phyloP scores from a whole-genome alignment of 192 early-diverging fungal species.

The Gamsiella multidivaricata region DNA sequence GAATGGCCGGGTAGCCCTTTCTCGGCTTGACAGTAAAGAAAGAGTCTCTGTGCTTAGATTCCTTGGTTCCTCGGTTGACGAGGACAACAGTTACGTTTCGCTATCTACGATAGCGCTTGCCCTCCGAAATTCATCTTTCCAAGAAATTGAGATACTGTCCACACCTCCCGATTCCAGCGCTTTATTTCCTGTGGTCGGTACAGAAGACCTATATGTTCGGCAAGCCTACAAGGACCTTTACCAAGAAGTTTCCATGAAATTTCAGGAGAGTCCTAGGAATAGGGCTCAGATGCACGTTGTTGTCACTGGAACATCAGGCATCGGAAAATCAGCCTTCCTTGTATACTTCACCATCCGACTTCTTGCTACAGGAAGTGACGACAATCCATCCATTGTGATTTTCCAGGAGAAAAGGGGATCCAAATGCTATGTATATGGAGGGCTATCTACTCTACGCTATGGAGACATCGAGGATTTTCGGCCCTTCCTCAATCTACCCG shows the following conservation, averaged over 20 bases:
- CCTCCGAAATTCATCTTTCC: constrained; percentile 3
- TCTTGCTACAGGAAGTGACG: constrained; percentile 17
- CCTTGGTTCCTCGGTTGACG: background rate
- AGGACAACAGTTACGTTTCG: background rate
- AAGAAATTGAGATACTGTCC: background rate
- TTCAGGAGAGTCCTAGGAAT: too few species aligned
- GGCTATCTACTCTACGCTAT: constrained; percentile 8
- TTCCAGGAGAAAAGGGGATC: constrained; percentile 9
- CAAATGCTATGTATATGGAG: constrained; percentile 26
- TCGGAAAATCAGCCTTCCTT: constrained; percentile 49
- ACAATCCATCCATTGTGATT: constrained; percentile 32
- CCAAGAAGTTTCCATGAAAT: background rate
- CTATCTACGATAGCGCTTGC: background rate
- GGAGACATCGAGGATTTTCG: constrained; percentile 18
- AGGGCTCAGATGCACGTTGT: constrained; percentile 7
- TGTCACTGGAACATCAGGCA: constrained; percentile 43
- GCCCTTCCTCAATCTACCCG: constrained; percentile 18
- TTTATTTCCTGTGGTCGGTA: constrained; percentile 7
- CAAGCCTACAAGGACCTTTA: constrained; percentile 29
- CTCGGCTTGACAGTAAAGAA: too few species aligned
- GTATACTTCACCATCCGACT: constrained; percentile 42
- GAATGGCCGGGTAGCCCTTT: too few species aligned
- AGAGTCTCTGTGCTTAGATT: background rate
- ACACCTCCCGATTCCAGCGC: background rate
- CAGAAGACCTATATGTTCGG: constrained; percentile 22